phyloP scores from a whole-genome alignment of 106 monocot genomes.

The Iris macrosiphon region DNA sequence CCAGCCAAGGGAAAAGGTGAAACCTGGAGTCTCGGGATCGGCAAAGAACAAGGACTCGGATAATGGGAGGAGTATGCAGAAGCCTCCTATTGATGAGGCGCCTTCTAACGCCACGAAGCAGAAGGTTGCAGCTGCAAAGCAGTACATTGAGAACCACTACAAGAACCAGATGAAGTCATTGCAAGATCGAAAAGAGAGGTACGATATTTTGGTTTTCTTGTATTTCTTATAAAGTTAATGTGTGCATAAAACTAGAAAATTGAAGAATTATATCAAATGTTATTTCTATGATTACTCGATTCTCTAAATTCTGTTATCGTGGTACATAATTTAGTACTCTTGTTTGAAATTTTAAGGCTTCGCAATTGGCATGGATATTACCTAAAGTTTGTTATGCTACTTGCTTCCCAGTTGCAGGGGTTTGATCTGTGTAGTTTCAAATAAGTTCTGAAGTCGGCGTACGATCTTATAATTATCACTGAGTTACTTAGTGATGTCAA shows the following conservation, averaged over 20 bases:
- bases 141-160: conserved; percentile 95
- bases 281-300: no score
- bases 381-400: no score
- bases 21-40: conserved; percentile 15
- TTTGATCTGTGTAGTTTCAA: no score
- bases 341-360: no score
- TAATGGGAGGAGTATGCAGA: conserved; percentile 43
- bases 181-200: conserved; percentile 92
- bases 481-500: no score
- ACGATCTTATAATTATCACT: no score
- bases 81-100: conserved; percentile 73
- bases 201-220: background rate
- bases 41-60: conserved; percentile 53
- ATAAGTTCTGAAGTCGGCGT: no score
- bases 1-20: conserved; percentile 64
- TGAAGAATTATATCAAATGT: no score
- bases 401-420: no score
- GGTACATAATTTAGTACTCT: no score
- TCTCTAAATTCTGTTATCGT: no score
- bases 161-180: conserved; percentile 86
- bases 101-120: conserved; percentile 83
- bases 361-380: no score
- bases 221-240: background rate
- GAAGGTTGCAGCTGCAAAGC: conserved; percentile 89
- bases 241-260: background rate